phyloP scores from a whole-genome alignment of 345 rosid species.

The Rhodamnia rubescens region DNA sequence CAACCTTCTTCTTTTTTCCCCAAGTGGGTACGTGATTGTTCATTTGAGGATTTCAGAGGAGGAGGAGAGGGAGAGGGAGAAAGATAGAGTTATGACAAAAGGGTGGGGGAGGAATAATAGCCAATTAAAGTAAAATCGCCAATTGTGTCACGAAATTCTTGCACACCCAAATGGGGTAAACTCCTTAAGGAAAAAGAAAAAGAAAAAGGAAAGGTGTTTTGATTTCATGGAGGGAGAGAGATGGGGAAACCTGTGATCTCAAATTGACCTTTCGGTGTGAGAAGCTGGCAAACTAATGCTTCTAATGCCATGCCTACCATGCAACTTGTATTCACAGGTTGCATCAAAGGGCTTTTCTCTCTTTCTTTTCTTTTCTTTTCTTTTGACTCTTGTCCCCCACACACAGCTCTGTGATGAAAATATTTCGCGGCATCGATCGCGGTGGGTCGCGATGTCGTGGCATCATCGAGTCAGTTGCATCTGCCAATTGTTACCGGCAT shows the following conservation, averaged over 20 bases:
- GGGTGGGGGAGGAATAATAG: neutral
- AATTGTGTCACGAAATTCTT: constrained; percentile 38
- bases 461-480: neutral
- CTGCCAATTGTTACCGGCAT: neutral
- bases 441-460: neutral
- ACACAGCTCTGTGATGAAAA: neutral
- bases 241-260: constrained; percentile 10
- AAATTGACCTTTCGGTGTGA: constrained; percentile 6
- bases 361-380: neutral
- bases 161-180: constrained; percentile 14
- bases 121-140: neutral
- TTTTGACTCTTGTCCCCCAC: neutral
- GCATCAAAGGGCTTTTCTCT: neutral
- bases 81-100: neutral
- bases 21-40: neutral
- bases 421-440: neutral
- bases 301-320: neutral
- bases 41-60: neutral
- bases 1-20: neutral
- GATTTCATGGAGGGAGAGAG: neutral
- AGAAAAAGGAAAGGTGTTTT: neutral
- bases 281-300: neutral
- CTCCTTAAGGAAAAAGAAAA: neutral
- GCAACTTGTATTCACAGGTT: neutral
- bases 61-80: neutral